Evolutionary conservation across 2,329 filamentous ascomycete species (phyloP), one percentile per base, ranked within the genome.

Genomic region (Diaporthe citrichinensis): DNA sequence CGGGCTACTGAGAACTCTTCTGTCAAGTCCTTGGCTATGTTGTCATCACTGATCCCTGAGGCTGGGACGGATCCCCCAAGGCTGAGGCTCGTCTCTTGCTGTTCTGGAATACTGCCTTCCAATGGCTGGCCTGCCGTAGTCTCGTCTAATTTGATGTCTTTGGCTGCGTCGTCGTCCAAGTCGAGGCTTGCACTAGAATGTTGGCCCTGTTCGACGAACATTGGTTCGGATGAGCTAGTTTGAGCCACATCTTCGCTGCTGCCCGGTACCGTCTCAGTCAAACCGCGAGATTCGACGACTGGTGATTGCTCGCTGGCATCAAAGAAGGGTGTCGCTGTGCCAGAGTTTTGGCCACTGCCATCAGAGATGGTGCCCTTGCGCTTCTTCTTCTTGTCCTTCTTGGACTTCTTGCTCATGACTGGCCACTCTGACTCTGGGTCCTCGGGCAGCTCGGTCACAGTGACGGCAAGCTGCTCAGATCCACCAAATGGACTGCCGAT

Each of bases 351-450:
- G 20, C 59, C 62, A 20, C 72, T 71, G 10, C 62, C 71, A 10
- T 71, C 72, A 44, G 74, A 76, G 20, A 73, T 20, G 8, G 62
- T 58, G 58, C 44, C 69, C 51, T 72, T 74, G 58, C 76, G 74
- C 68, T 72, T 77, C 68, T 77, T 77, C 57, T 78, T 78, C 76
- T 80, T 81, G 74, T 79, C 78, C 53, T 84, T 84, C 78, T 85
- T 84, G 57, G 81, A 81, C 76, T 84, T 85, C 77, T 83, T 84
- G 46, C 75, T 78, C 7, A 74, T 74, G 68, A 76, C 51, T 62
- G 79, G 76, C 75, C 77, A 78, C 68, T 72, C 72, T 67, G 65
- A 44, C 71, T 78, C 77, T 2, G 69, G 53, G 31, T 80, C 75
- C 80, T 81, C 51, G 17, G 51, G 61, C 23, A 34, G 23, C 44